Evolutionary conservation across 1,139 yeast genomes (phyloP).

Genomic region (Pichia inconspicua): DNA sequence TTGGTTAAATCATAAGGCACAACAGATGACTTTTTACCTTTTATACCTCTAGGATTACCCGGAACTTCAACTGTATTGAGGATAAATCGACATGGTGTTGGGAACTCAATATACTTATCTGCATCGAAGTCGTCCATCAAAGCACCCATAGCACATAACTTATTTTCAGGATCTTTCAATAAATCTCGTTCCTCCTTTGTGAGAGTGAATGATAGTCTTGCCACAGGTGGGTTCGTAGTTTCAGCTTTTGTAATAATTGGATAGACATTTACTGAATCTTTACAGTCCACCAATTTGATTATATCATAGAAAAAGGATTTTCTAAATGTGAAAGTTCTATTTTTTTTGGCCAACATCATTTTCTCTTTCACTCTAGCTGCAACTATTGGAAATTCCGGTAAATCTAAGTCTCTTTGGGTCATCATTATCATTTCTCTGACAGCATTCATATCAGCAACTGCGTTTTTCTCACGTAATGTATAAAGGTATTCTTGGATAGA

Average conservation of each 20-base stretch:
- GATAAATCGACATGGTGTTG: constrained; percentile 48
- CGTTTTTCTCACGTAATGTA: constrained; percentile 3
- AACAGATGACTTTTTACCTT: constrained; percentile 55
- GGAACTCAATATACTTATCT: constrained; percentile 45
- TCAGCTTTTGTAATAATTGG: neutral
- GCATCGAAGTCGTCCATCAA: constrained; percentile 26
- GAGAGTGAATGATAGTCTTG: constrained; percentile 33
- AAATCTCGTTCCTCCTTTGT: constrained; percentile 32
- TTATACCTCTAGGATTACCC: constrained; percentile 51
- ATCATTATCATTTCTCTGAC: constrained; percentile 2
- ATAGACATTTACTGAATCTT: neutral
- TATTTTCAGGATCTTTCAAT: constrained; percentile 27
- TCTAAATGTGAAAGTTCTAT: constrained; percentile 13
- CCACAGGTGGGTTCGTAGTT: constrained; percentile 35
- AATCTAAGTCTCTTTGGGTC: constrained; percentile 1
- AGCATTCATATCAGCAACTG: constrained; percentile 15
- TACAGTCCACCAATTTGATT: constrained; percentile 21
- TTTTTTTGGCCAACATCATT: constrained; percentile 34
- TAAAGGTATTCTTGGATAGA: constrained; percentile 3
- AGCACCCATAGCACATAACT: constrained; percentile 44
- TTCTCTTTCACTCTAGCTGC: neutral
- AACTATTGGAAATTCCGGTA: constrained; percentile 1
- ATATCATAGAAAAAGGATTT: constrained; percentile 10
- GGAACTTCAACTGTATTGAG: constrained; percentile 41
- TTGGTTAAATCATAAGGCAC: constrained; percentile 59